Conservation (phyloP, 2,329 filamentous ascomycete genomes). For the Pseudocercospora pini-densiflorae region DNA sequence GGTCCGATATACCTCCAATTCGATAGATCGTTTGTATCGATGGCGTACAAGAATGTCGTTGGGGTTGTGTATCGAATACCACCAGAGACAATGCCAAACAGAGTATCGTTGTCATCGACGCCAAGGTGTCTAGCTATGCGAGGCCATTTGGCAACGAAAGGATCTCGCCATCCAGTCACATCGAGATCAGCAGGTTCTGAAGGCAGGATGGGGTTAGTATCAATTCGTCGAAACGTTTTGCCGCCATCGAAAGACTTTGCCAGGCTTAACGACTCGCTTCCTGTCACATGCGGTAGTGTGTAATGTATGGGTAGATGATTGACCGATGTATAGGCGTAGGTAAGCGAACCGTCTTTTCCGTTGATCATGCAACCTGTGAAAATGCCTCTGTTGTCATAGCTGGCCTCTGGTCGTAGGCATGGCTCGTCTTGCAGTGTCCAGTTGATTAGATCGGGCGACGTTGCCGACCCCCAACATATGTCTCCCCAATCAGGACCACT, state of each 20-base stretch:
- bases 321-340: slow-evolving; percentile 48
- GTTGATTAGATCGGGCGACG: slow-evolving; percentile 44
- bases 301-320: slow-evolving; percentile 47
- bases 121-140: slow-evolving; percentile 30
- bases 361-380: slow-evolving; percentile 49
- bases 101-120: slow-evolving; percentile 24
- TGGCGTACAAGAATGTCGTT: slow-evolving; percentile 53
- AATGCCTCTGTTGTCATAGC: slow-evolving; percentile 47
- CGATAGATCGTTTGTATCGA: slow-evolving; percentile 46
- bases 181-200: slow-evolving; percentile 40
- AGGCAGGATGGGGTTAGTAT: slow-evolving; percentile 45
- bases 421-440: slow-evolving; percentile 42
- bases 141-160: slow-evolving; percentile 43
- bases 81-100: slow-evolving; percentile 57
- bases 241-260: slow-evolving; percentile 47
- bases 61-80: slow-evolving; percentile 50
- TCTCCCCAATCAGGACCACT: slow-evolving; percentile 48
- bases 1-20: slow-evolving; percentile 54
- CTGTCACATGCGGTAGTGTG: slow-evolving; percentile 43
- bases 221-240: slow-evolving; percentile 42
- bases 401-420: slow-evolving; percentile 39
- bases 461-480: slow-evolving; percentile 49
- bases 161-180: slow-evolving; percentile 51
- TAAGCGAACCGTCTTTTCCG: slow-evolving; percentile 39
- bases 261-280: slow-evolving; percentile 46